Conservation (phyloP, 2,329 filamentous ascomycete genomes). For the Penicillium sp. region DNA sequence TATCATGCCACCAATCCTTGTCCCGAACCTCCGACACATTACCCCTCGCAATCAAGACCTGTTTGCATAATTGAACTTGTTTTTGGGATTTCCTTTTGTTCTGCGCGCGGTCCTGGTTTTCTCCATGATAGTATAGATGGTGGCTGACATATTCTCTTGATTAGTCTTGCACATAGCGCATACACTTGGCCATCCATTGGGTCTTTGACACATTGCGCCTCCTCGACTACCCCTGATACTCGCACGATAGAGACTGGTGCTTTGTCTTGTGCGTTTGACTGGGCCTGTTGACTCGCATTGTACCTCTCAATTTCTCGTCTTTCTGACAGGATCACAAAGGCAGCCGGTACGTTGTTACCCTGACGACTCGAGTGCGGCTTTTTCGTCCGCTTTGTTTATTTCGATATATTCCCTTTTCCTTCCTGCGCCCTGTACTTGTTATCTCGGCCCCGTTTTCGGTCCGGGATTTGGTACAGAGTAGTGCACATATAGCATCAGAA, state of each 20-base stretch:
- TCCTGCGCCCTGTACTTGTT: not conserved
- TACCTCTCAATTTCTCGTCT: constrained; percentile 3
- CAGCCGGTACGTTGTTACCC: not conserved
- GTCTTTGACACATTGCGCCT: constrained; percentile 13
- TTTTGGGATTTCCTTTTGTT: not conserved
- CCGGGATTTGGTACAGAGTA: no score
- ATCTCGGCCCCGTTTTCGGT: no score
- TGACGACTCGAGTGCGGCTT: not conserved
- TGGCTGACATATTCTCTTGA: constrained; percentile 1
- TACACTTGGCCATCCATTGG: constrained; percentile 9
- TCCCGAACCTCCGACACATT: constrained; percentile 19
- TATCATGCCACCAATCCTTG: constrained; percentile 21
- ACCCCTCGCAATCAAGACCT: constrained; percentile 10
- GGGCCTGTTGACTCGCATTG: not conserved
- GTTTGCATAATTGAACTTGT: not conserved
- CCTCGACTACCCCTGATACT: constrained; percentile 9
- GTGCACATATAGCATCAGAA: no score
- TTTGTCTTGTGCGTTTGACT: constrained; percentile 17
- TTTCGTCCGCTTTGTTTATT: not conserved
- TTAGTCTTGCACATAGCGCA: constrained; percentile 24
- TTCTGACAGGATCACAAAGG: constrained; percentile 18
- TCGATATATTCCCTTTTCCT: not conserved
- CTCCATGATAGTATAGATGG: not conserved
- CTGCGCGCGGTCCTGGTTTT: constrained; percentile 2
- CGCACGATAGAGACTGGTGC: constrained; percentile 26